These are phyloP conservation scores for Clausena lansium DNA, from an alignment of 345 rosid genomes.

Conservation along the genomic window DNA sequence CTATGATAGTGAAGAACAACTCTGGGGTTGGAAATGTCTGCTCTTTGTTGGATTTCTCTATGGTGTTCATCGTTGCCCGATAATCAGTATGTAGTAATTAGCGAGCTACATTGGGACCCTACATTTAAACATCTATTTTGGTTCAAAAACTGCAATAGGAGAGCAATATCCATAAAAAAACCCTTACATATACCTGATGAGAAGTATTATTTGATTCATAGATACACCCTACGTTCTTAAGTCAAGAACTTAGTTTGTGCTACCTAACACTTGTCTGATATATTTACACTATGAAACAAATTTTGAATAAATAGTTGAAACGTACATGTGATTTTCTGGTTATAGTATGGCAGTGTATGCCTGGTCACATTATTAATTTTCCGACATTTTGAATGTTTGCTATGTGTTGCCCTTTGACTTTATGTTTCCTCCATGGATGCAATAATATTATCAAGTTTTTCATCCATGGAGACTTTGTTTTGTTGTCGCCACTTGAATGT, in stretches of 20 bases:
- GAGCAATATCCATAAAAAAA: background rate
- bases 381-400: background rate
- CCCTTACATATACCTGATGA: background rate
- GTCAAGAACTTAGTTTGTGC: background rate
- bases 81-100: background rate
- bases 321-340: background rate
- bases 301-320: too few relatives aligned
- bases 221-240: too few relatives aligned
- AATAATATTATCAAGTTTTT: constrained; percentile 2
- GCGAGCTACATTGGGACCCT: constrained; percentile 17
- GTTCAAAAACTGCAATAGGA: background rate
- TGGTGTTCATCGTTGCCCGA: constrained; percentile 9
- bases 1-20: background rate
- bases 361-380: background rate
- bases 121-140: background rate
- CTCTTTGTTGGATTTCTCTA: constrained; percentile 1
- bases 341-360: background rate
- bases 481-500: background rate
- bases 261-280: background rate
- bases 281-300: too few relatives aligned
- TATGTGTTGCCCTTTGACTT: background rate
- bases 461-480: background rate
- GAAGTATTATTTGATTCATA: background rate
- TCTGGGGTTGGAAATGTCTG: background rate
- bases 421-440: background rate